A percentile compares a stretch with the other conserved stretches of the same genome.
These are phyloP conservation scores for Termitomyces sp. DNA, from an alignment of 768 basidiomycete species.

Conservation along the genomic window DNA sequence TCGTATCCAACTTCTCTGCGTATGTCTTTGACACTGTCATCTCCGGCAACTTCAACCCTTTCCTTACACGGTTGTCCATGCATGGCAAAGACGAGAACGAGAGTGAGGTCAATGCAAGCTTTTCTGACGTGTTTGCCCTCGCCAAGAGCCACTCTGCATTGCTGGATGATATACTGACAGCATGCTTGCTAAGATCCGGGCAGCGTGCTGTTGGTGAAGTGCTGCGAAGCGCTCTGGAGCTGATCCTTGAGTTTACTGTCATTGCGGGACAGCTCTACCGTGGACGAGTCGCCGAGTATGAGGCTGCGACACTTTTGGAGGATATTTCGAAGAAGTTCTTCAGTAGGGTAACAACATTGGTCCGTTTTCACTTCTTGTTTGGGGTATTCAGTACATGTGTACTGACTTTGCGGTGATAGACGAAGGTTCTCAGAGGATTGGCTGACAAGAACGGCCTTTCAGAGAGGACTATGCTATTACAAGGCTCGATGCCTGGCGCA, in stretches of 20 bases:
- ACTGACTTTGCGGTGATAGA: conserved; percentile 31
- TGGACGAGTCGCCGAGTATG: conserved; percentile 55
- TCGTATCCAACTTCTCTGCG: conserved; percentile 60
- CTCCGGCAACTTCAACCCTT: conserved; percentile 68
- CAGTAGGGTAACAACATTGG: conserved; percentile 52
- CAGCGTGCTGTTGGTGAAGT: conserved; percentile 66
- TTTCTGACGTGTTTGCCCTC: conserved; percentile 74
- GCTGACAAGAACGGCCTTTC: conserved; percentile 45
- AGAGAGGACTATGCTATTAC: conserved; percentile 19
- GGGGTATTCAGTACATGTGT: not conserved
- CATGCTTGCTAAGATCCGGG: conserved; percentile 66
- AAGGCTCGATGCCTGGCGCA: conserved; percentile 22
- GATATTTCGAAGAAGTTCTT: conserved; percentile 52
- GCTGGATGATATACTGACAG: conserved; percentile 72
- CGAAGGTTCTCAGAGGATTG: conserved; percentile 49
- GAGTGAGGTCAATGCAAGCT: conserved; percentile 17
- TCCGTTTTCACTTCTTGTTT: conserved; percentile 27
- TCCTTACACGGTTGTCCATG: conserved; percentile 42
- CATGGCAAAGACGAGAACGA: conserved; percentile 10
- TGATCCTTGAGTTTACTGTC: conserved; percentile 64
- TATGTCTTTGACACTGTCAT: conserved; percentile 85
- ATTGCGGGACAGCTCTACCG: conserved; percentile 58
- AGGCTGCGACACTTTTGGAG: conserved; percentile 55
- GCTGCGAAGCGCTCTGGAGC: conserved; percentile 57
- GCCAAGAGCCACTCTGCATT: conserved; percentile 62